A percentile compares a stretch with the other conserved stretches of the same genome.
Conservation (phyloP, 768 basidiomycete species). For the Termitomyces sp. region DNA sequence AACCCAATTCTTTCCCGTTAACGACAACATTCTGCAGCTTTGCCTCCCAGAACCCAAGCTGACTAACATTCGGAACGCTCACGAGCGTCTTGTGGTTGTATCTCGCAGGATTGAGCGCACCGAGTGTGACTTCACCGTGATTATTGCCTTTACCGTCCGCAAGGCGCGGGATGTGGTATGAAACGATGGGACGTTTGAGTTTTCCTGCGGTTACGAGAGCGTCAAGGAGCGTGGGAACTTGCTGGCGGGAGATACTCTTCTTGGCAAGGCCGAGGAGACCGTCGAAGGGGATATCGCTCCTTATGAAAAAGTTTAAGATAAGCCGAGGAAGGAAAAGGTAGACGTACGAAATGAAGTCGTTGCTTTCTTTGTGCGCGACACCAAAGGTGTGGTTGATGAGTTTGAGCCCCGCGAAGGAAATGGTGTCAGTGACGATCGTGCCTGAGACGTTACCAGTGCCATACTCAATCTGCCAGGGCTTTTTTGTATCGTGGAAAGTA, state of each 20-base stretch:
- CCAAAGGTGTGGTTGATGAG: conserved; percentile 57
- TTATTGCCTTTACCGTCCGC: conserved; percentile 32
- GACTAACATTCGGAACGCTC: conserved; percentile 44
- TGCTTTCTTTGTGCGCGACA: conserved; percentile 46
- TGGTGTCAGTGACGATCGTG: conserved; percentile 46
- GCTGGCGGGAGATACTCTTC: conserved; percentile 46
- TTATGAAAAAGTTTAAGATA: conserved; percentile 6
- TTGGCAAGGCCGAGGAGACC: conserved; percentile 48
- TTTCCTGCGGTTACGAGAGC: conserved; percentile 40
- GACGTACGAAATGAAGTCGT: conserved; percentile 41
- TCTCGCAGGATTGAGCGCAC: conserved; percentile 51
- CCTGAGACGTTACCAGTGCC: conserved; percentile 60
- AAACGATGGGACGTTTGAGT: conserved; percentile 49
- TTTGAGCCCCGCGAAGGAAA: conserved; percentile 52
- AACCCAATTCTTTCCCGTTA: conserved; percentile 36
- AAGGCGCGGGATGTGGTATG: conserved; percentile 65
- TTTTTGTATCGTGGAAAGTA: conserved; percentile 44
- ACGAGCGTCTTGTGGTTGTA: conserved; percentile 42
- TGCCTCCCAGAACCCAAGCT: conserved; percentile 46
- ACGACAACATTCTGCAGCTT: conserved; percentile 41
- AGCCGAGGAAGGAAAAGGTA: background rate
- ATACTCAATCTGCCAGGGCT: conserved; percentile 41
- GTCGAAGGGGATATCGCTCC: conserved; percentile 36
- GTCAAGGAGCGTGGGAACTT: conserved; percentile 50
- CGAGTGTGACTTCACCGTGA: conserved; percentile 60